These are phyloP conservation scores for Piedraia hortae DNA, from an alignment of 2,329 filamentous ascomycete species.

Conservation along the genomic window DNA sequence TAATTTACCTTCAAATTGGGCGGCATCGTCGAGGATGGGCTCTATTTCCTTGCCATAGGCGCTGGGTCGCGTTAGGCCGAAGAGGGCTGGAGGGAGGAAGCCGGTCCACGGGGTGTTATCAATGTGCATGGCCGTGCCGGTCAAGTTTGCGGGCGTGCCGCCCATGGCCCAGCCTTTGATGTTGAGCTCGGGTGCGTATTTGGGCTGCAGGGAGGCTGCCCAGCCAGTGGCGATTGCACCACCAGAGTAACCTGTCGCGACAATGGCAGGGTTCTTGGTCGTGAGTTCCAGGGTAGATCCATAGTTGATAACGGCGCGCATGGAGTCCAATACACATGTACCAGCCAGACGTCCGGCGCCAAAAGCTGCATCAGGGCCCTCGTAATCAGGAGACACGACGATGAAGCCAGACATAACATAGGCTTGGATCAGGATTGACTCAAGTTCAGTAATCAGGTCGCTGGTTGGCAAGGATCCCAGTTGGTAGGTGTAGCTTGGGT, in stretches of 20 bases:
- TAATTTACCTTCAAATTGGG: conserved; percentile 5
- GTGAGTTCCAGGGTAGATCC: conserved; percentile 7
- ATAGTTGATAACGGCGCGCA: conserved; percentile 14
- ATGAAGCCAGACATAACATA: not conserved
- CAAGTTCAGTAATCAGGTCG: not conserved
- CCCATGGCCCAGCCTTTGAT: conserved; percentile 22
- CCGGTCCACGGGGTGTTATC: no score
- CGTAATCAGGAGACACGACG: conserved; percentile 1
- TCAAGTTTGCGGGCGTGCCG: conserved; percentile 18
- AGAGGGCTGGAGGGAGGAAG: conserved; percentile 8
- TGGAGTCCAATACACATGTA: conserved; percentile 1
- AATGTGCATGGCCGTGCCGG: conserved; percentile 11
- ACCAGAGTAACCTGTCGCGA: conserved; percentile 28
- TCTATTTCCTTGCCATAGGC: conserved; percentile 6
- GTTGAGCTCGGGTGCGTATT: conserved; percentile 24
- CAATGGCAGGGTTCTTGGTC: conserved; percentile 8
- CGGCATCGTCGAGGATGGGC: conserved; percentile 4
- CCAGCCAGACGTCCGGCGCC: conserved; percentile 1
- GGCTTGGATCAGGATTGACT: not conserved
- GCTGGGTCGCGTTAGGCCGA: conserved; percentile 5
- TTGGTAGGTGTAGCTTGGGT: conserved; percentile 12
- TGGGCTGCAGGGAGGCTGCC: conserved; percentile 22
- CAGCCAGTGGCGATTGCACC: conserved; percentile 23
- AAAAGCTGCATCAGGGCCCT: conserved; percentile 1
- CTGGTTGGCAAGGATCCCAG: conserved; percentile 1